Base-by-base conservation (phyloP, 2,329 filamentous ascomycete species). In the Fusarium brachygibbosum region DNA sequence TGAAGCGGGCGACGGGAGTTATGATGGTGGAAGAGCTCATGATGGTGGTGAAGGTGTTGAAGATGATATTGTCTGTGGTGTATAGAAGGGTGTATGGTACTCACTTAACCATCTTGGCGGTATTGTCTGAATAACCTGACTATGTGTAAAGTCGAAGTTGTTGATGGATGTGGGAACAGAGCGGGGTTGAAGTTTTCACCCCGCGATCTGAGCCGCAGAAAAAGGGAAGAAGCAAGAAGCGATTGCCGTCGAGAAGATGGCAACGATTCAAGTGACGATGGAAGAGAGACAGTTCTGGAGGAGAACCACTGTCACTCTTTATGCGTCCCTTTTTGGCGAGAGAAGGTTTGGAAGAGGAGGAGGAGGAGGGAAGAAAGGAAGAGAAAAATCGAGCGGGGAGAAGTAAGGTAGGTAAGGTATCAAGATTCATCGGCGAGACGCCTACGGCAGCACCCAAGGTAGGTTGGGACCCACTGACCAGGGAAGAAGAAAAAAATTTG, bases 51-150 rank as follows among this genome's bases (percentile, higher is more conserved):
- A 71, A 32, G 60, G 3, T 45, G 42, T 58, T 57, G 57, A 23
- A 12, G 44, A 32, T 38, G 37, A 23, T 32, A 32, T 49, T 52
- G 38, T 40, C 29, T 28, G 17, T 29, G 50, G 45, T 50, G 44
- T 12, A 38, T 12, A 38, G 54, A 42, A 53, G 40, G 29, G 57
- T 60, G 50, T 40, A 57, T 51, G 61, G 58, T 58, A 95, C 94
- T 92, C 92, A 98, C 94, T 98, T 98, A 84, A 99, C 96, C 96
- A 99, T 99, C 84, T 94, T 98, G 91, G 87, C 93, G 93, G 94
- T 93, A 82, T 89, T 91, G 83, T 81, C 81, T 76, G 72, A 77
- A 75, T 79, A 77, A 82, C 79, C 77, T 80, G 76, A 74, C 76
- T 79, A 78, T 73, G 70, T 74, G 66, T 69, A 79, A 79, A 77